A percentile compares a stretch with the other conserved stretches of the same genome.
Evolutionary conservation across 805 yeast species (phyloP).

Genomic region (Wickerhamiella hasegawae): DNA sequence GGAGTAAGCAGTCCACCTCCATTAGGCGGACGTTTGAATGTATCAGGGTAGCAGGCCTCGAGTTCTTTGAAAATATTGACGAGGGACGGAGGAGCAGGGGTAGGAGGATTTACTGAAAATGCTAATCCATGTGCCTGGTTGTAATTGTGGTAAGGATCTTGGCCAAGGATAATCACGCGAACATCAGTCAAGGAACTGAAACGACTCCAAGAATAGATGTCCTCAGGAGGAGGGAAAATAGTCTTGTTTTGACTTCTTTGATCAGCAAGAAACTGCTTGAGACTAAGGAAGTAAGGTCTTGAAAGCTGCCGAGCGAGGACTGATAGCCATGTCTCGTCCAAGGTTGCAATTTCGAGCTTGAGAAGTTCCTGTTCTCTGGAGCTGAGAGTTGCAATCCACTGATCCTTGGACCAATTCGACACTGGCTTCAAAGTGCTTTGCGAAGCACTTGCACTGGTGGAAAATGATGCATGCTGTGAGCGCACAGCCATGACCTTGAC

Average conservation of each 20-base stretch:
- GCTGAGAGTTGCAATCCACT: constrained; percentile 35
- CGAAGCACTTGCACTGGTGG: too few relatives aligned
- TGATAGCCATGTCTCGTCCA: constrained; percentile 69
- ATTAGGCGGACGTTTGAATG: constrained; percentile 35
- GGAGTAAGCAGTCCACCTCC: constrained; percentile 52
- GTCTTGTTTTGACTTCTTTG: constrained; percentile 32
- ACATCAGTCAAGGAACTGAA: constrained; percentile 62
- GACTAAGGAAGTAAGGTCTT: constrained; percentile 65
- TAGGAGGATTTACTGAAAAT: constrained; percentile 74
- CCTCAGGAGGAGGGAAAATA: constrained; percentile 62
- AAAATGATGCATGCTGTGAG: too few relatives aligned
- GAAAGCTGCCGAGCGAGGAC: constrained; percentile 53
- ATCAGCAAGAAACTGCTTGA: constrained; percentile 45
- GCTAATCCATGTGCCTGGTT: constrained; percentile 97
- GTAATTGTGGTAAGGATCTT: constrained; percentile 87
- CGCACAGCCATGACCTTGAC: too few relatives aligned
- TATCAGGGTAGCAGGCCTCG: constrained; percentile 44
- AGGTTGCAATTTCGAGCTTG: constrained; percentile 46
- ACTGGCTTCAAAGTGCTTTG: too few relatives aligned
- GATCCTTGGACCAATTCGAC: constrained; percentile 29
- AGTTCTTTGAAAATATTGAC: constrained; percentile 74
- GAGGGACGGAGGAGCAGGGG: constrained; percentile 76
- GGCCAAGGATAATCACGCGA: constrained; percentile 75
- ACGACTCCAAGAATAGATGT: constrained; percentile 84
- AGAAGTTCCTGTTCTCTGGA: constrained; percentile 37